Base-by-base conservation (phyloP, 2,329 filamentous ascomycete genomes). In the Phoma sp. region DNA sequence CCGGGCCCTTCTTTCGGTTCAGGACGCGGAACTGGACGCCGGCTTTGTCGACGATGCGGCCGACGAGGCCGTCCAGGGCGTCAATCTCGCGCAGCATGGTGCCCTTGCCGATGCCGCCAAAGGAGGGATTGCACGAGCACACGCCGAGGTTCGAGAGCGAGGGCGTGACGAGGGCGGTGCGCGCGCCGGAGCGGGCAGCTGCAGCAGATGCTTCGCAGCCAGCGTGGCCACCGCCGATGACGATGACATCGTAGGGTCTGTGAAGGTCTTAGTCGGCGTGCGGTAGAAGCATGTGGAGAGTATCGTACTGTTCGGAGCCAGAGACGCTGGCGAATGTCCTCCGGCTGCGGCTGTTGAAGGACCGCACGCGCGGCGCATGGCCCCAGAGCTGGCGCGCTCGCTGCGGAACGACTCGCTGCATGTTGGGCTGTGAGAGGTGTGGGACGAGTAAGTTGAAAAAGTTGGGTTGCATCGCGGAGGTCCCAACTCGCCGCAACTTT, bases 51-150 rank as follows among this genome's bases (percentile, higher is more conserved):
- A 96, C 92, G 21, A 97, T 88, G 32, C 91, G 85, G 0, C 92
- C 93, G 0, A 92, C 89, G 19, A 99, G 80, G 0, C 95, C 95
- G 70, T 98, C 95, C 56, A 99, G 82, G 0, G 95, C 95, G 78
- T 99, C 95, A 29, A 99, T 88, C 76, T 99, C 95, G 37, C 94
- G 88, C 45, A 99, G 81, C 81, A 99, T 97, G 9, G 91, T 98
- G 15, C 95, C 95, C 74, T 99, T 99, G 39, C 95, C 95, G 65
- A 99, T 98, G n/a, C 95, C 95, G 35, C 95, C 95, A 71, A 99
- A 96, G 61, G 92, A 96, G 1, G 94, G 94, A 74, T 98, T 98
- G 79, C 94, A 98, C 32, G 93, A 97, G 78, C 94, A 98, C 27
- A 95, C 91, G 51, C 94, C 94, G 19, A 98, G 87, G 67, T 97